Conservation (phyloP, 805 yeast genomes). For the Groenewaldozyma tartarivorans region DNA sequence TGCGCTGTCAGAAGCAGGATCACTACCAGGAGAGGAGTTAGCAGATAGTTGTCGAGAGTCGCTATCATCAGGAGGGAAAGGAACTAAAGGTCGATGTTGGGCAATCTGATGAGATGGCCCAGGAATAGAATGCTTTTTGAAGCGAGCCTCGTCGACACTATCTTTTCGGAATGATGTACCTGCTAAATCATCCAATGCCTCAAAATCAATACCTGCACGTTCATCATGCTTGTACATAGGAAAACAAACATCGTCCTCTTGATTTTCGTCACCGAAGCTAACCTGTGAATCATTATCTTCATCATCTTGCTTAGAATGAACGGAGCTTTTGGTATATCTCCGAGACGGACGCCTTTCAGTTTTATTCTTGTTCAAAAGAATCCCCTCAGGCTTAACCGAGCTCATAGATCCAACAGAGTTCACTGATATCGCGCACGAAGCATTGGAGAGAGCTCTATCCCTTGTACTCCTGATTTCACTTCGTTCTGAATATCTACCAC, state of each 20-base stretch:
- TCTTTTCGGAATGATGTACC: conserved; percentile 16
- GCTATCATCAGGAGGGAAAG: background rate
- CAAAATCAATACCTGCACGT: conserved; percentile 77
- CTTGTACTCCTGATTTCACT: conserved; percentile 4
- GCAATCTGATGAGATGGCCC: background rate
- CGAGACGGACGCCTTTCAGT: conserved; percentile 15
- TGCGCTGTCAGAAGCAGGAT: conserved; percentile 9
- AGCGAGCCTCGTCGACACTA: conserved; percentile 4
- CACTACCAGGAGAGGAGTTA: conserved; percentile 2
- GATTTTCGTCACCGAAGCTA: conserved; percentile 67
- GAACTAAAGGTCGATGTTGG: conserved; percentile 5
- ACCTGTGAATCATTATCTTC: conserved; percentile 25
- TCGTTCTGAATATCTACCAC: conserved; percentile 11
- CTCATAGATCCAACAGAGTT: conserved; percentile 11
- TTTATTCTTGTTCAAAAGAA: conserved; percentile 16
- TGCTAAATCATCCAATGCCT: conserved; percentile 77
- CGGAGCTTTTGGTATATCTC: conserved; percentile 30
- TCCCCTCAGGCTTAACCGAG: conserved; percentile 7
- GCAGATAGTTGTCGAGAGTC: background rate
- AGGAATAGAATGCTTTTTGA: background rate
- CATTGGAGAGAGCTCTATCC: conserved; percentile 6
- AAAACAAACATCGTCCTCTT: conserved; percentile 95
- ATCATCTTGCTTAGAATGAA: conserved; percentile 33
- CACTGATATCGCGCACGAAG: conserved; percentile 17
- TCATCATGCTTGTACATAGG: conserved; percentile 68